phyloP scores from a whole-genome alignment of 352 stramenopile genomes.

The Salisapilia sapeloensis region DNA sequence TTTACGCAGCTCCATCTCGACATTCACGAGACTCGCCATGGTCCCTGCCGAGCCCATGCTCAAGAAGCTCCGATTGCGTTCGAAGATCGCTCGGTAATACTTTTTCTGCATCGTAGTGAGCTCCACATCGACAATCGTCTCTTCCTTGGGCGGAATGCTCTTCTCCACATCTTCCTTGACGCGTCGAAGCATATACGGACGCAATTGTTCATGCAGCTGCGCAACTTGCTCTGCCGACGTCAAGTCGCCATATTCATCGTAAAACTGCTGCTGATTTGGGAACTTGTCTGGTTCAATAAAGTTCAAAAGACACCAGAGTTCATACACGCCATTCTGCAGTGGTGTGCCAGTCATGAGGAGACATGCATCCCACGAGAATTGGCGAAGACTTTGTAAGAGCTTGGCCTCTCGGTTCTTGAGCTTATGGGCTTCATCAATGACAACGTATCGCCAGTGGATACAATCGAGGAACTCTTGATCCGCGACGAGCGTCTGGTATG shows the following conservation, averaged over 20 bases:
- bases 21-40: constrained; percentile 95
- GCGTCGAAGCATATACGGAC: constrained; percentile 96
- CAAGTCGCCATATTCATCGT: constrained; percentile 94
- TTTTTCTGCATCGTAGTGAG: constrained; percentile 99
- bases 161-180: constrained; percentile 99
- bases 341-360: constrained; percentile 95
- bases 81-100: constrained; percentile 95
- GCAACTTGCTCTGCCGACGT: constrained; percentile 93
- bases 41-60: constrained; percentile 79
- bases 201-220: constrained; percentile 91
- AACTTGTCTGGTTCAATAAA: constrained; percentile 96
- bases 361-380: constrained; percentile 80
- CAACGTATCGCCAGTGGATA: constrained; percentile 93
- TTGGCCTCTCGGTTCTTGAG: constrained; percentile 96
- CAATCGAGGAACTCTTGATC: constrained; percentile 85
- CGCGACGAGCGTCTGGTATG: constrained; percentile 92
- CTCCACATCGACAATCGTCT: constrained; percentile 99
- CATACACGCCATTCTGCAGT: constrained; percentile 98
- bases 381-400: constrained; percentile 81
- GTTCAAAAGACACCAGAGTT: constrained; percentile 98
- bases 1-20: constrained; percentile 99
- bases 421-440: constrained; percentile 98
- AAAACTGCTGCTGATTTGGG: constrained; percentile 88
- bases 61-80: constrained; percentile 91
- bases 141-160: constrained; percentile 96